Evolutionary conservation across 2,329 filamentous ascomycete genomes (phyloP).

Genomic region (Phyllosticta capitalensis): DNA sequence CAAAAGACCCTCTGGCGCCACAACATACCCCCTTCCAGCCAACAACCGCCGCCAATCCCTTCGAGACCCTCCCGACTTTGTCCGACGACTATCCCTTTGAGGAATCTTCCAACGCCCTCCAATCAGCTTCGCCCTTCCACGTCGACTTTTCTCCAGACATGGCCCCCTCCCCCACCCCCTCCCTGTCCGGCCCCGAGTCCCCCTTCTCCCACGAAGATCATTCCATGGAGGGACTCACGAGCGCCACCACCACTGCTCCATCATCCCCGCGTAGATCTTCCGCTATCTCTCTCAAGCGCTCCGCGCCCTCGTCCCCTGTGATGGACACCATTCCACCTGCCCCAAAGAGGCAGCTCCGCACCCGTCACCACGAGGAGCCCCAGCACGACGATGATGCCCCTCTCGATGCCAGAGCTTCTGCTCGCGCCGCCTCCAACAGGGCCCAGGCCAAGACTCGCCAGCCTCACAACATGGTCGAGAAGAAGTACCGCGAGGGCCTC

Average conservation of each 20-base stretch:
- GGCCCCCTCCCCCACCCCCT: constrained; percentile 22
- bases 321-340: constrained; percentile 16
- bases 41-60: constrained; percentile 7
- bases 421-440: constrained; percentile 8
- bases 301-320: constrained; percentile 18
- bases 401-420: neutral
- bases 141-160: constrained; percentile 12
- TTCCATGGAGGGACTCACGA: constrained; percentile 3
- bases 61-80: constrained; percentile 6
- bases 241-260: constrained; percentile 1
- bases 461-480: constrained; percentile 29
- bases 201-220: constrained; percentile 19
- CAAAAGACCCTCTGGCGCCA: constrained; percentile 11
- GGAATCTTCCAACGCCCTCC: neutral
- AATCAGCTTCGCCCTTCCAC: neutral
- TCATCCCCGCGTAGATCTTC: constrained; percentile 6
- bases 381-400: neutral
- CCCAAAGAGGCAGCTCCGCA: constrained; percentile 5
- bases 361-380: constrained; percentile 1
- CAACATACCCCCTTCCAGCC: constrained; percentile 7
- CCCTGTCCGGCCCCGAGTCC: constrained; percentile 24
- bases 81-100: constrained; percentile 4
- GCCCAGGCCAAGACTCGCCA: constrained; percentile 13
- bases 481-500: constrained; percentile 24
- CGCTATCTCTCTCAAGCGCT: constrained; percentile 20